These are phyloP conservation scores for Chaetomiaceae sp. DNA, from an alignment of 2,329 filamentous ascomycete species.

Conservation along the genomic window DNA sequence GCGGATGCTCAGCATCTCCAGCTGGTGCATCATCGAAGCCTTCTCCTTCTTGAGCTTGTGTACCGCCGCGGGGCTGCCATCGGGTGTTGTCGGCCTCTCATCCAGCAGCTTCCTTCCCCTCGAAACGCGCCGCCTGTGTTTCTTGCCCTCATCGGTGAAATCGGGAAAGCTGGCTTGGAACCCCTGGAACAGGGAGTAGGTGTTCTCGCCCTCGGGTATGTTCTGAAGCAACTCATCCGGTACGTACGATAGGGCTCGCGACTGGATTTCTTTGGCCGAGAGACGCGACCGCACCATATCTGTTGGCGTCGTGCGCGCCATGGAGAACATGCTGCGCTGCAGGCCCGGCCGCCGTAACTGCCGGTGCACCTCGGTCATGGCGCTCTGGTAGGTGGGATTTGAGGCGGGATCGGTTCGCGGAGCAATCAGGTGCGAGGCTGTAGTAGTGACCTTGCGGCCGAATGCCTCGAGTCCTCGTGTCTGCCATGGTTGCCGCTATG, in stretches of 20 bases:
- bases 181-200: constrained; percentile 92
- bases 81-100: constrained; percentile 50
- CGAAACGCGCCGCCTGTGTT: constrained; percentile 65
- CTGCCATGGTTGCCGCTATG: constrained; percentile 41
- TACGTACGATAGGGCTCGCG: constrained; percentile 81
- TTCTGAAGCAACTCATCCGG: constrained; percentile 86
- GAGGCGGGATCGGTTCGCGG: constrained; percentile 54
- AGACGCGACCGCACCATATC: constrained; percentile 90
- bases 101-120: constrained; percentile 72
- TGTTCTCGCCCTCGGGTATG: constrained; percentile 79
- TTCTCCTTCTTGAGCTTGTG: constrained; percentile 75
- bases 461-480: constrained; percentile 87
- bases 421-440: constrained; percentile 83
- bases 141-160: constrained; percentile 63
- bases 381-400: constrained; percentile 72
- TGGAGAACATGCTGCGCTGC: constrained; percentile 85
- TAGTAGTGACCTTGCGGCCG: constrained; percentile 89
- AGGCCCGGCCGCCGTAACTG: constrained; percentile 79
- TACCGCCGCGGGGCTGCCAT: constrained; percentile 62
- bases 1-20: constrained; percentile 86
- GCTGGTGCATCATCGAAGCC: constrained; percentile 70
- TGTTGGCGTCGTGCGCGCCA: constrained; percentile 86
- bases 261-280: constrained; percentile 87
- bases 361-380: constrained; percentile 84
- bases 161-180: constrained; percentile 86